A percentile compares a stretch with the other conserved stretches of the same genome.
Evolutionary conservation across 495 filamentous ascomycete species (phyloP).

Genomic region (Penicillium paradoxum): DNA sequence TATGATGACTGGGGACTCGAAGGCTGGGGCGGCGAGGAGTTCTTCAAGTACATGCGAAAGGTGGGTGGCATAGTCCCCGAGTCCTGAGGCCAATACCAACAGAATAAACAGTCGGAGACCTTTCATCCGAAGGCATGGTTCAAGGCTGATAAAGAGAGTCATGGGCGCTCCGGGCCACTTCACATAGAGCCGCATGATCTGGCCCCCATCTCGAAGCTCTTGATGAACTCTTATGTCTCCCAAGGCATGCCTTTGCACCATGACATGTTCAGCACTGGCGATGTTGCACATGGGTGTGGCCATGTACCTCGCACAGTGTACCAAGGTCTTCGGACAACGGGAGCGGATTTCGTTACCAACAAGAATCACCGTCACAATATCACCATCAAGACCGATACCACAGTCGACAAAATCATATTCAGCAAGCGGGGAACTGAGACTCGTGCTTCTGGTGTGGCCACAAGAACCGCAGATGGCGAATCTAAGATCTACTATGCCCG

Average conservation of each 20-base stretch:
- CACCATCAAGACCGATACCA: conserved; percentile 34
- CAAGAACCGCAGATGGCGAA: conserved; percentile 20
- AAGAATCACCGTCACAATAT: conserved; percentile 32
- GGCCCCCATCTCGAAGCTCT: conserved; percentile 42
- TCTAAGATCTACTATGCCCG: conserved; percentile 28
- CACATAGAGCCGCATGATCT: conserved; percentile 46
- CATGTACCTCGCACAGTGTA: conserved; percentile 47
- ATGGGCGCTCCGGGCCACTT: conserved; percentile 43
- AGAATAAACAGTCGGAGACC: conserved; percentile 36
- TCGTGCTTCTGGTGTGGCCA: conserved; percentile 26
- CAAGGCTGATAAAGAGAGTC: conserved; percentile 30
- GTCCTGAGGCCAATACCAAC: neutral
- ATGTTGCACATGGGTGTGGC: conserved; percentile 46
- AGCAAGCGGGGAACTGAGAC: conserved; percentile 10
- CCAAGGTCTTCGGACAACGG: conserved; percentile 44
- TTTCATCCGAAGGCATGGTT: conserved; percentile 46
- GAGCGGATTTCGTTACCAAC: conserved; percentile 44
- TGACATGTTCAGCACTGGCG: conserved; percentile 50
- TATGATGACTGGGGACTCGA: conserved; percentile 58
- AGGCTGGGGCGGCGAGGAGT: conserved; percentile 50
- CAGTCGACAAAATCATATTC: conserved; percentile 33
- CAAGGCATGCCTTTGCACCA: conserved; percentile 40
- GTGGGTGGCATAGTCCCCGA: conserved; percentile 9
- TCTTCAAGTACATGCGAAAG: conserved; percentile 51
- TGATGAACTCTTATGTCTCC: conserved; percentile 45